phyloP scores from a whole-genome alignment of 352 stramenopile species.

The Phytophthora europaea region DNA sequence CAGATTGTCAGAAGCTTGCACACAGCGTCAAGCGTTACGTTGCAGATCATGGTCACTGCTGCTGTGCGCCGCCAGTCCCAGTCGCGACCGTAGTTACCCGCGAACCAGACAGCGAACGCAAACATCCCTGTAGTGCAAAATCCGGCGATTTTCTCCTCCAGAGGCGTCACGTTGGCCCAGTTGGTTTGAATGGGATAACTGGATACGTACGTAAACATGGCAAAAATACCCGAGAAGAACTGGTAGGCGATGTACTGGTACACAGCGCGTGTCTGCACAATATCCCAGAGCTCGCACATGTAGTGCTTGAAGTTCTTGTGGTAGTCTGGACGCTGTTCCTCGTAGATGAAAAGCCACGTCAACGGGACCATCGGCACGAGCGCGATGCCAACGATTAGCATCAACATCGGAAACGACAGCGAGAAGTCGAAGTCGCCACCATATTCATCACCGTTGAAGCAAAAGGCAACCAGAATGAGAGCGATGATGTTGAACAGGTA shows the following conservation, averaged over 20 bases:
- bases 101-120: slow-evolving; percentile 50
- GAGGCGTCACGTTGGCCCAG: slow-evolving; percentile 54
- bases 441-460: slow-evolving; percentile 62
- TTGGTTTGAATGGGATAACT: slow-evolving; percentile 50
- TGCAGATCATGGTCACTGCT: slow-evolving; percentile 40
- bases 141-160: slow-evolving; percentile 49
- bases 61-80: slow-evolving; percentile 65
- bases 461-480: slow-evolving; percentile 52
- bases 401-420: slow-evolving; percentile 53
- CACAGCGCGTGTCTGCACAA: slow-evolving; percentile 55
- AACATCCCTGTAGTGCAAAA: slow-evolving; percentile 48
- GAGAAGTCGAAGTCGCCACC: slow-evolving; percentile 60
- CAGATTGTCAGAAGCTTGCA: slow-evolving; percentile 59
- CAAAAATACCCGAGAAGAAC: slow-evolving; percentile 55
- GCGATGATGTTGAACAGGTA: slow-evolving; percentile 48
- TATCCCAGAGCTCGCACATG: slow-evolving; percentile 59
- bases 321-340: slow-evolving; percentile 37
- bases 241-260: slow-evolving; percentile 63
- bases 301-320: slow-evolving; percentile 53
- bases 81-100: slow-evolving; percentile 63
- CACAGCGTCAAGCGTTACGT: slow-evolving; percentile 49
- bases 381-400: slow-evolving; percentile 48
- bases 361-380: slow-evolving; percentile 44
- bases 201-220: slow-evolving; percentile 48
- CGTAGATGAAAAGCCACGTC: slow-evolving; percentile 57